Evolutionary conservation across 495 filamentous ascomycete genomes (phyloP).

Genomic region (Aspergillus leporis): DNA sequence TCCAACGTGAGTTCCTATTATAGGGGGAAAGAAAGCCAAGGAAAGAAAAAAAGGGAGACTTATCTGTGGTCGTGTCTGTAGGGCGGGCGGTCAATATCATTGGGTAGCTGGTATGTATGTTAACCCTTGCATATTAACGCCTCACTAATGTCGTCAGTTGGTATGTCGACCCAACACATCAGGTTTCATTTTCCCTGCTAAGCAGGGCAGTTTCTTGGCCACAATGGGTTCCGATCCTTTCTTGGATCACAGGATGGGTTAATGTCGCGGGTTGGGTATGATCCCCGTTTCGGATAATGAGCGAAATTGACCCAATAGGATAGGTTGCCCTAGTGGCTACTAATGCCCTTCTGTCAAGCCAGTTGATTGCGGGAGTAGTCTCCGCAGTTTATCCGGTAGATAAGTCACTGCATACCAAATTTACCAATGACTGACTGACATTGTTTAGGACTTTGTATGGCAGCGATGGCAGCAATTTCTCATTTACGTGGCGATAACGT

Average conservation of each 20-base stretch:
- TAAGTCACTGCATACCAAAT: no score
- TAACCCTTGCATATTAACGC: neutral
- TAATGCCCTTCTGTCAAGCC: conserved; percentile 49
- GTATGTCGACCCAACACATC: conserved; percentile 3
- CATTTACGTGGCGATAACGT: conserved; percentile 63
- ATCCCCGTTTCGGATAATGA: conserved; percentile 6
- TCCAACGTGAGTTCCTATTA: conserved; percentile 53
- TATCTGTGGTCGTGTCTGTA: conserved; percentile 13
- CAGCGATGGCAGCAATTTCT: conserved; percentile 70
- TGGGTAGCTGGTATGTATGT: conserved; percentile 60
- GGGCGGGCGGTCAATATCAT: conserved; percentile 65
- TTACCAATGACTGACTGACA: conserved; percentile 4
- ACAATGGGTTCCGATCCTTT: conserved; percentile 58
- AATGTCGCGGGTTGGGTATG: conserved; percentile 69
- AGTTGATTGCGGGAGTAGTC: conserved; percentile 58
- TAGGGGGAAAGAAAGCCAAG: neutral
- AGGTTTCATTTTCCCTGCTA: neutral
- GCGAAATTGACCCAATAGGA: neutral
- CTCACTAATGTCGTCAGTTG: conserved; percentile 6
- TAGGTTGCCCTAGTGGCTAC: conserved; percentile 57
- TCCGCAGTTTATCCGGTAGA: conserved; percentile 49
- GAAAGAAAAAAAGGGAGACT: neutral
- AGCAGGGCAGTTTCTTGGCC: conserved; percentile 47
- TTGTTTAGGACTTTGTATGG: conserved; percentile 43
- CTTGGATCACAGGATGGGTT: conserved; percentile 74